Base-by-base conservation (phyloP, 1,139 yeast species). In the Martiniozyma asiatica region DNA sequence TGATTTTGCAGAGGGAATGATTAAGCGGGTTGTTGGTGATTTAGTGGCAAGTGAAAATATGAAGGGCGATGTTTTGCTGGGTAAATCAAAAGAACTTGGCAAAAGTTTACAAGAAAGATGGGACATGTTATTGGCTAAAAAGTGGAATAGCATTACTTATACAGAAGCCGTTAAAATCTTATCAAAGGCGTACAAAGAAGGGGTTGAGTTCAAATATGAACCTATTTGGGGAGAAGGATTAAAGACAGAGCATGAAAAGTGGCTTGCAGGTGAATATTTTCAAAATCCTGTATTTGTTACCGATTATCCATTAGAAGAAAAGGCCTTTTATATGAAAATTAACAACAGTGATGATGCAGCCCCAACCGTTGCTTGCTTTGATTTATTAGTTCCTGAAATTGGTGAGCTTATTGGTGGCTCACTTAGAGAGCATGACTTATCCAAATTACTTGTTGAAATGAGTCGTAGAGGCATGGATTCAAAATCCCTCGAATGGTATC, bases 351-450 rank as follows among this genome's bases (percentile, higher is more conserved):
- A 43, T 9, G 32, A 33, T 7, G 21, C 29, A 6, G 35, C 32
- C 10, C 35, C 35, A 24, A 85, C 95, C 0, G 97, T 82, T 3
- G 94, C 82, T 0, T 87, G 97, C 47, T 89, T 73, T 50, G 99
- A 92, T 49, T 61, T 89, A 33, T 58, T 89, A 6, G 69, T 87
- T 14, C 98, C 98, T 0, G 87, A 76, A 18, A 68, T 89, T 38
- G 98, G 98, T n/a, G 98, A 89, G 50, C 61, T 89, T n/a, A 75
- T 84, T 3, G 98, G 98, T 2, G 98, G 98, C 0, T 84, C 95
- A 2, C 44, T 92, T 39, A 80, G 99, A 53, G 95, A 89, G 45
- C 82, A 81, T 46, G 56, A 69, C 39, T 58, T 69, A 36, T 64
- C 53, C 0, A 48, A 39, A 13, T 56, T 89, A 12, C 44, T 61